Evolutionary conservation across 345 rosid genomes (phyloP).

Genomic region (Erodium maritimum): DNA sequence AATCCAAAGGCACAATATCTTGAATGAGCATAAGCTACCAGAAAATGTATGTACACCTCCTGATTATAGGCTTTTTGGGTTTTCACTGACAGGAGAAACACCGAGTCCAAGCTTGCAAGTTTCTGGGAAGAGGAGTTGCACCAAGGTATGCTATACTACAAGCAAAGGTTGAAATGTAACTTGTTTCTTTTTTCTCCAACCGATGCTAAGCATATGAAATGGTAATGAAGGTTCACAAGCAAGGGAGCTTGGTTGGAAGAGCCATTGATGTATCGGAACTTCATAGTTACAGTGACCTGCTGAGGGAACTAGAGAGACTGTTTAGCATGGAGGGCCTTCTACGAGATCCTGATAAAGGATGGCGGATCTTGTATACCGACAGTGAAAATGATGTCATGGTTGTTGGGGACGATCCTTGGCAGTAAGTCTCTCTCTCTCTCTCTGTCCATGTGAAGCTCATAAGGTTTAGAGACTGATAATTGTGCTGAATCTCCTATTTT

Average conservation of each 20-base stretch:
- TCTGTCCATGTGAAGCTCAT: too few relatives aligned
- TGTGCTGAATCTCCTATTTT: too few relatives aligned
- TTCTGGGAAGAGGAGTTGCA: conserved; percentile 82
- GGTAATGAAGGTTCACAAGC: conserved; percentile 81
- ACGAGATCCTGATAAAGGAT: conserved; percentile 61
- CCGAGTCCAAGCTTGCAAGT: conserved; percentile 35
- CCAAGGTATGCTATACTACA: conserved; percentile 47
- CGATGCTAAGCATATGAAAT: conserved; percentile 6
- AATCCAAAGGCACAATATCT: conserved; percentile 21
- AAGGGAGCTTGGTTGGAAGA: conserved; percentile 88
- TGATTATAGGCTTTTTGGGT: conserved; percentile 81
- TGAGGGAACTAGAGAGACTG: conserved; percentile 57
- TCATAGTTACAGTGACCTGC: conserved; percentile 57
- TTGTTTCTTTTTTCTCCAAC: conserved; percentile 9
- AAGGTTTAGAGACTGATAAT: too few relatives aligned
- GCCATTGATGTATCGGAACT: conserved; percentile 74
- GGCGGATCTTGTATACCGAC: conserved; percentile 81
- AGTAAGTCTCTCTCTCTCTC: conserved; percentile 51
- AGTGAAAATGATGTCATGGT: conserved; percentile 90
- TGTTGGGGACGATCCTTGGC: conserved; percentile 94
- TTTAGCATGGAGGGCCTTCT: conserved; percentile 77
- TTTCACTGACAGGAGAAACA: conserved; percentile 48
- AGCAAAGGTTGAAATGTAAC: conserved; percentile 1
- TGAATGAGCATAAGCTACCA: conserved; percentile 23
- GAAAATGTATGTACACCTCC: conserved; percentile 28